Conservation (phyloP, 2,329 filamentous ascomycete species). For the Aspergillus brasiliensis region DNA sequence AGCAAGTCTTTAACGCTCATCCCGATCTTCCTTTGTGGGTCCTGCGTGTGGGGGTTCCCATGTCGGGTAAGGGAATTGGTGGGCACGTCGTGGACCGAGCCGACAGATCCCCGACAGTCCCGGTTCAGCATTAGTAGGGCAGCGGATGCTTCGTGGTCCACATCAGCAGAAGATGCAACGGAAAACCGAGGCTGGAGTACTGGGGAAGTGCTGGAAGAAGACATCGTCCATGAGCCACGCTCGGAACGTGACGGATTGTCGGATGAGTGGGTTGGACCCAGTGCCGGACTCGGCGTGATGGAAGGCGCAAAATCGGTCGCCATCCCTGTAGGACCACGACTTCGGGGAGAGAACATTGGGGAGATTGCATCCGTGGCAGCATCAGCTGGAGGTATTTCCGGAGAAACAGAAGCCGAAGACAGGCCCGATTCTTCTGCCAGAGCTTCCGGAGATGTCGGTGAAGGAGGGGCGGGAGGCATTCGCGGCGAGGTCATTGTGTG, state of each 20-base stretch:
- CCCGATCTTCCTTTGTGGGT: slow-evolving; percentile 43
- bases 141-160: slow-evolving; percentile 80
- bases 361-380: slow-evolving; percentile 30
- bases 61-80: slow-evolving; percentile 8
- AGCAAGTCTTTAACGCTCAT: slow-evolving; percentile 61
- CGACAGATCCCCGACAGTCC: slow-evolving; percentile 63
- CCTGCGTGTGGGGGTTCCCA: slow-evolving; percentile 7
- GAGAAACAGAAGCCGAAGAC: slow-evolving; percentile 40
- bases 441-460: slow-evolving; percentile 40
- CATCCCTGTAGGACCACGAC: slow-evolving; percentile 25
- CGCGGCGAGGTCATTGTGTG: slow-evolving; percentile 18
- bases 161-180: slow-evolving; percentile 52
- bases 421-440: slow-evolving; percentile 28
- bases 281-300: slow-evolving; percentile 40
- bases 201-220: slow-evolving; percentile 26
- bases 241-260: slow-evolving; percentile 25
- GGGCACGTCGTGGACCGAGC: slow-evolving; percentile 32
- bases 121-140: slow-evolving; percentile 85
- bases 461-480: slow-evolving; percentile 32
- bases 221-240: slow-evolving; percentile 27
- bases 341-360: slow-evolving; percentile 36
- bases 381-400: slow-evolving; percentile 32
- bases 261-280: slow-evolving; percentile 31
- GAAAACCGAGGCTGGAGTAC: slow-evolving; percentile 29
- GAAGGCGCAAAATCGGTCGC: slow-evolving; percentile 32